Evolutionary conservation across 208 protist species (phyloP).

Genomic region (Herpetomonas tarakana): DNA sequence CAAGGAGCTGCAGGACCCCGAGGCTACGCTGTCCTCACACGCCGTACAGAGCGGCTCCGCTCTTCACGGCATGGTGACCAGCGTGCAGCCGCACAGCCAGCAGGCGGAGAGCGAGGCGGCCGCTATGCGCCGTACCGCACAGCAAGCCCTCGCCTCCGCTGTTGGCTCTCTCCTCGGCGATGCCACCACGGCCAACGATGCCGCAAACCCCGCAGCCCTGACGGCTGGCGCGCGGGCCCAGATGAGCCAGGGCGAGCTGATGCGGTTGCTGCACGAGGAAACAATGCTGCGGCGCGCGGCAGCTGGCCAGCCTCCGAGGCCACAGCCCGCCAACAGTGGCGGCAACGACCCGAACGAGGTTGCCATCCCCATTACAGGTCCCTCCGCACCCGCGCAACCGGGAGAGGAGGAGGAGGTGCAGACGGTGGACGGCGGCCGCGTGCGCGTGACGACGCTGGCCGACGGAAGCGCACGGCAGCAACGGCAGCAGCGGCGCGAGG

Average conservation of each 20-base stretch:
- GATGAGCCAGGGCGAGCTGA: conserved; percentile 1
- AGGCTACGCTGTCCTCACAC: background rate
- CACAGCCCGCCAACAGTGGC: too few species aligned
- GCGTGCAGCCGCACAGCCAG: background rate
- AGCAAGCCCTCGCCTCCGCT: background rate
- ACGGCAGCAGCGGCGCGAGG: background rate
- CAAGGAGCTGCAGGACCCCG: conserved; percentile 11
- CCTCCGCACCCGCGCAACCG: background rate
- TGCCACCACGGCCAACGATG: background rate
- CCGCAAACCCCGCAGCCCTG: background rate
- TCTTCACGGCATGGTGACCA: conserved; percentile 9
- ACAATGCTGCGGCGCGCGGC: conserved; percentile 3
- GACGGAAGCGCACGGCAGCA: too few species aligned
- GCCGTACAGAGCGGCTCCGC: conserved; percentile 1
- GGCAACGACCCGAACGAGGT: background rate
- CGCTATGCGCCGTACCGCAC: background rate
- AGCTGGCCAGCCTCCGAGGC: background rate
- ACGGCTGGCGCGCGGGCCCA: background rate
- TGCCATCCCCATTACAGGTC: background rate
- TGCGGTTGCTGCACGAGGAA: conserved; percentile 7
- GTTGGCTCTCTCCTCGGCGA: background rate
- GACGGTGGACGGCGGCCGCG: background rate
- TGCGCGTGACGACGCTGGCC: background rate
- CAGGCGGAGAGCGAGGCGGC: background rate
- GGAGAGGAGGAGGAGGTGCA: background rate